Evolutionary conservation across 2,329 filamentous ascomycete genomes (phyloP).

Genomic region (Hypoxylon sp.): DNA sequence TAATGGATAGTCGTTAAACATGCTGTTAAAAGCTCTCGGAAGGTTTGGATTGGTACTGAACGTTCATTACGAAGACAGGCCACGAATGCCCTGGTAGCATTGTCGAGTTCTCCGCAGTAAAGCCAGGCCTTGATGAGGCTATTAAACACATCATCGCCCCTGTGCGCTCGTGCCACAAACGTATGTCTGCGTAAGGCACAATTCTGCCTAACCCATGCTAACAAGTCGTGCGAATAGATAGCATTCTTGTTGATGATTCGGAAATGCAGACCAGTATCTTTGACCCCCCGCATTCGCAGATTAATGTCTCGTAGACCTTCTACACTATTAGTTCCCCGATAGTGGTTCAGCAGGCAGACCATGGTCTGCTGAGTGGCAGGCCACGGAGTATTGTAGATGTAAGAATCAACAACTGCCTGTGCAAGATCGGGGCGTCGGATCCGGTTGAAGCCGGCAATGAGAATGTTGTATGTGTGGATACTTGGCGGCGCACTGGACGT

Average conservation of each 20-base stretch:
- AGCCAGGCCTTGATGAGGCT: constrained; percentile 65
- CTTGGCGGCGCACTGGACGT: constrained; percentile 73
- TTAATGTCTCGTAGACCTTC: constrained; percentile 62
- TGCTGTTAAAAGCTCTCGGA: constrained; percentile 49
- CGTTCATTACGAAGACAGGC: constrained; percentile 49
- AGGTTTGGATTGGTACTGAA: constrained; percentile 45
- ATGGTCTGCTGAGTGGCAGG: constrained; percentile 66
- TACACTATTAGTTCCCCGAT: constrained; percentile 60
- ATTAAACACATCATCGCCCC: constrained; percentile 61
- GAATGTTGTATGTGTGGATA: constrained; percentile 78
- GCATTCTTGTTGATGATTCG: constrained; percentile 54
- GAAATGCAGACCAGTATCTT: constrained; percentile 52
- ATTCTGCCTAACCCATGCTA: constrained; percentile 42
- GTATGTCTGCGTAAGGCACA: constrained; percentile 54
- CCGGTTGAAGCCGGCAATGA: constrained; percentile 76
- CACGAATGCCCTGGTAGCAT: constrained; percentile 51
- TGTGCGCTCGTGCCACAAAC: constrained; percentile 59
- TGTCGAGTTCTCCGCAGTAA: constrained; percentile 57
- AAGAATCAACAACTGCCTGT: constrained; percentile 67
- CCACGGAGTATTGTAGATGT: constrained; percentile 62
- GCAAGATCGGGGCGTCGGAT: constrained; percentile 66
- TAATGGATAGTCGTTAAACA: constrained; percentile 48
- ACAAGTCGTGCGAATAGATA: constrained; percentile 44
- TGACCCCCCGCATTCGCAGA: constrained; percentile 62
- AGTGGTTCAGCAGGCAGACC: constrained; percentile 67